Percentiles rank a stretch among this genome's conserved stretches.
Evolutionary conservation across 2,329 filamentous ascomycete species (phyloP).

Genomic region (Zymoseptoria ardabiliae): DNA sequence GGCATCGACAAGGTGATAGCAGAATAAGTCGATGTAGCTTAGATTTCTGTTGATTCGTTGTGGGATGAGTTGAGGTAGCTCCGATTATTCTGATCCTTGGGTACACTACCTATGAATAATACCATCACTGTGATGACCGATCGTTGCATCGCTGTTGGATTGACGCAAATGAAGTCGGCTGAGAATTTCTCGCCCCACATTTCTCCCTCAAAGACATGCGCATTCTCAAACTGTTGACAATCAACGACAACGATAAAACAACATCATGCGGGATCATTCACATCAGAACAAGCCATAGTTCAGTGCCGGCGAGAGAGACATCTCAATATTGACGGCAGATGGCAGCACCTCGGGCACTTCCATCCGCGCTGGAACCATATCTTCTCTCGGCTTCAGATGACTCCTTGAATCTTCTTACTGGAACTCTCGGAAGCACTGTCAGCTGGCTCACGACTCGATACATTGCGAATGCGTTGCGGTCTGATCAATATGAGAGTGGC

Average conservation of each 20-base stretch:
- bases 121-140: background rate
- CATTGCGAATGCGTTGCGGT: conserved; percentile 39
- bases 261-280: background rate
- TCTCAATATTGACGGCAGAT: background rate
- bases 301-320: background rate
- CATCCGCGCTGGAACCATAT: conserved; percentile 59
- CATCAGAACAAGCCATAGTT: background rate
- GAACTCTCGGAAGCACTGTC: conserved; percentile 47
- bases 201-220: background rate
- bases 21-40: background rate
- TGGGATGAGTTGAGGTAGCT: background rate
- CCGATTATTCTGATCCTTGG: background rate
- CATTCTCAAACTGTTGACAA: background rate
- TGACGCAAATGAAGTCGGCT: background rate
- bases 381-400: conserved; percentile 50
- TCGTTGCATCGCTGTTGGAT: background rate
- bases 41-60: background rate
- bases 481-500: conserved; percentile 10
- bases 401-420: conserved; percentile 60
- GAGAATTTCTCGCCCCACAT: background rate
- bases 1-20: background rate
- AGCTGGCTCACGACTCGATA: conserved; percentile 52
- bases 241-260: background rate
- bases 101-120: background rate
- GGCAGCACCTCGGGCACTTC: conserved; percentile 31